Conservation (phyloP, 2,329 filamentous ascomycete species). For the Chaetomiaceae sp. region DNA sequence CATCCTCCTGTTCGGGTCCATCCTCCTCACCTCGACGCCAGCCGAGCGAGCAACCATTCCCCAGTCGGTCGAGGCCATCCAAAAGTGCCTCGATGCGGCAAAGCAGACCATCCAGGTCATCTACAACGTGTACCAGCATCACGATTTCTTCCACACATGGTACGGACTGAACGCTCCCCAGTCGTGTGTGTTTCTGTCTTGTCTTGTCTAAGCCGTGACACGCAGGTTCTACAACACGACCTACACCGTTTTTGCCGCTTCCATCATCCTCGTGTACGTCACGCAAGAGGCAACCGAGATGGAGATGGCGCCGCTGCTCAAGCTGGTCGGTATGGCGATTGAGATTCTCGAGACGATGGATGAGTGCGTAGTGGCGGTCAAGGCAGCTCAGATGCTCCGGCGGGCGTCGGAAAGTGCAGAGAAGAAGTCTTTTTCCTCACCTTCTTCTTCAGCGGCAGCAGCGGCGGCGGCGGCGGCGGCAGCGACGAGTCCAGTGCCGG, state of each 20-base stretch:
- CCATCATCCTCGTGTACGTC: slow-evolving; percentile 1
- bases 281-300: not conserved
- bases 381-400: not conserved
- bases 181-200: not conserved
- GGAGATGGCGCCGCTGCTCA: not conserved
- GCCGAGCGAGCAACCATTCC: not conserved
- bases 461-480: not conserved
- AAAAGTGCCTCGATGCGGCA: not conserved
- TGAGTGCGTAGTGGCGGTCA: not conserved
- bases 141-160: slow-evolving; percentile 3
- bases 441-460: not conserved
- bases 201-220: too few species aligned
- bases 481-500: not conserved
- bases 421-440: not conserved
- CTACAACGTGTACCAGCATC: slow-evolving; percentile 1
- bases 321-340: not conserved
- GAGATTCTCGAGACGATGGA: slow-evolving; percentile 2
- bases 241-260: slow-evolving; percentile 1
- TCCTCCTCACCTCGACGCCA: not conserved
- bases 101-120: slow-evolving; percentile 4
- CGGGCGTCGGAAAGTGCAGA: not conserved
- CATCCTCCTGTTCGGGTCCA: not conserved
- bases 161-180: not conserved
- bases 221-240: slow-evolving; percentile 6
- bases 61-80: not conserved